phyloP scores from a whole-genome alignment of 1,284 basidiomycete species.

The Hymenochaete sp. region DNA sequence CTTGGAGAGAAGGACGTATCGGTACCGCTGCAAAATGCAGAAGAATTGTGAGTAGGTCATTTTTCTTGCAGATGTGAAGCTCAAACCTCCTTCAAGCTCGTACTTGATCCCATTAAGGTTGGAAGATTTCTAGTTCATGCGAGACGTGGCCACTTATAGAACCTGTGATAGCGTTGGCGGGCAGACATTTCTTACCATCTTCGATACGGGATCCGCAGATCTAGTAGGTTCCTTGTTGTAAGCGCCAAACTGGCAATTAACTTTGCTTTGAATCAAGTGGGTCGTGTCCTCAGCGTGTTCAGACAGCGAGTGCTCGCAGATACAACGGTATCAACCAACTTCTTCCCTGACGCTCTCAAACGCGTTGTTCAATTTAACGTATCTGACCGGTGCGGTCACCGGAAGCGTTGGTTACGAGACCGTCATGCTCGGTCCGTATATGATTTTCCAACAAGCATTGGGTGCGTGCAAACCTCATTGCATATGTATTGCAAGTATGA shows the following conservation, averaged over 20 bases:
- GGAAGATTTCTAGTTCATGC: neutral
- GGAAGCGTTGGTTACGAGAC: conserved; percentile 16
- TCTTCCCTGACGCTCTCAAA: conserved; percentile 3
- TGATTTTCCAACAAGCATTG: conserved; percentile 32
- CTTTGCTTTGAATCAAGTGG: conserved; percentile 25
- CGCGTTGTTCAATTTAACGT: conserved; percentile 11
- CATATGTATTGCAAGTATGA: conserved; percentile 14
- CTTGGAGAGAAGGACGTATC: no score
- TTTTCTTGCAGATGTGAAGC: no score
- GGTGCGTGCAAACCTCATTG: conserved; percentile 25
- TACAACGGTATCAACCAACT: conserved; percentile 27
- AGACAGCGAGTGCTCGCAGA: conserved; percentile 25
- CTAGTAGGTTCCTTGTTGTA: conserved; percentile 25
- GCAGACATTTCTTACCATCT: conserved; percentile 43
- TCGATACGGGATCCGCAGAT: conserved; percentile 52
- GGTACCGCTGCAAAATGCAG: no score
- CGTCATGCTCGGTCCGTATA: conserved; percentile 13
- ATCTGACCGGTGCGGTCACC: conserved; percentile 14
- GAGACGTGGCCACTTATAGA: neutral
- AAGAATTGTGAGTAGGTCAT: no score
- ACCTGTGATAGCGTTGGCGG: conserved; percentile 29
- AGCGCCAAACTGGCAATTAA: conserved; percentile 2
- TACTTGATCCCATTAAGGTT: conserved; percentile 35
- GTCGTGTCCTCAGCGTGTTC: conserved; percentile 31
- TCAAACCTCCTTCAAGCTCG: no score